phyloP scores from a whole-genome alignment of 2,329 filamentous ascomycete species.

The Ascosphaera apis region DNA sequence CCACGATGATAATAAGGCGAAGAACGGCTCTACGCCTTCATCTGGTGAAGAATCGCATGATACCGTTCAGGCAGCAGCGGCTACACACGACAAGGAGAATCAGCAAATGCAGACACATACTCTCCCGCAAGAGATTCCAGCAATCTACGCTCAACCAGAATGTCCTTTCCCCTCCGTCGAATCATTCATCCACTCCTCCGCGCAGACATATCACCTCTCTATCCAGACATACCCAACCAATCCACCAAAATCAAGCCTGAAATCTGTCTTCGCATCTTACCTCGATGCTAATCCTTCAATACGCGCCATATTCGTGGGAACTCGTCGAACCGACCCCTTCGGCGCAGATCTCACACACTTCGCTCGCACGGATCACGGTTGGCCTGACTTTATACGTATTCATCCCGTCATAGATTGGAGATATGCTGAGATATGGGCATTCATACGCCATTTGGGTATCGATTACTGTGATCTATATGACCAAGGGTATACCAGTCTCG shows the following conservation, averaged over 20 bases:
- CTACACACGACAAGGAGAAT: conserved; percentile 1
- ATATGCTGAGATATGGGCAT: conserved; percentile 82
- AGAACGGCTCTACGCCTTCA: too few relatives aligned
- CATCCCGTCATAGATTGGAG: conserved; percentile 97
- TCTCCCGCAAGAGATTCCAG: conserved; percentile 31
- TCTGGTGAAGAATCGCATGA: conserved; percentile 9
- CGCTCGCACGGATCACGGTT: conserved; percentile 66
- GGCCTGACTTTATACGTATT: conserved; percentile 80
- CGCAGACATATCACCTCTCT: conserved; percentile 47
- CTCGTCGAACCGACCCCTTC: conserved; percentile 77
- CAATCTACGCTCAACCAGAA: conserved; percentile 70
- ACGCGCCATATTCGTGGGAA: conserved; percentile 67
- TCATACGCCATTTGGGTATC: conserved; percentile 48
- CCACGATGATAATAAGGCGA: neutral
- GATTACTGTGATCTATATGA: conserved; percentile 79
- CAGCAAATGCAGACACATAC: conserved; percentile 1
- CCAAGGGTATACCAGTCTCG: conserved; percentile 73
- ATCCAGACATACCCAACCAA: conserved; percentile 47
- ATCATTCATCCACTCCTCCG: conserved; percentile 50
- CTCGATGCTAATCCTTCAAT: conserved; percentile 31
- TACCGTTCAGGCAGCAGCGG: conserved; percentile 1
- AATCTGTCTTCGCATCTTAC: conserved; percentile 56
- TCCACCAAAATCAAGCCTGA: conserved; percentile 38
- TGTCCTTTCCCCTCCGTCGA: conserved; percentile 76
- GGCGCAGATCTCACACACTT: conserved; percentile 59